These are phyloP conservation scores for Adansonia gregorii DNA, from an alignment of 441 rosid species.

Conservation along the genomic window DNA sequence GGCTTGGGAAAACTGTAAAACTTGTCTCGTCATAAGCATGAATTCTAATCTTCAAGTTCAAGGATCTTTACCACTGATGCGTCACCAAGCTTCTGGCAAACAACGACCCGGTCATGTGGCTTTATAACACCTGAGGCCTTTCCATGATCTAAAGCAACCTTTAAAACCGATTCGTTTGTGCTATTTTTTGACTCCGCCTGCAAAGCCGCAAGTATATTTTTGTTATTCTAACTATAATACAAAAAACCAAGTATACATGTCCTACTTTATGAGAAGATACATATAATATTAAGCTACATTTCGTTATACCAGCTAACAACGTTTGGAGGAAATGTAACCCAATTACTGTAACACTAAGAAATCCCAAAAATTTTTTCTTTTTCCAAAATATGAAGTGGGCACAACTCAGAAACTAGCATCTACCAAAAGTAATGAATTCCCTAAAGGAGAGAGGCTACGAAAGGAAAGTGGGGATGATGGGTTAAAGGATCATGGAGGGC, in stretches of 20 bases:
- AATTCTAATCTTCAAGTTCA: slow-evolving; percentile 48
- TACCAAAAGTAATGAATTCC: neutral
- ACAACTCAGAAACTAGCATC: neutral
- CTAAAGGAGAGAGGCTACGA: neutral
- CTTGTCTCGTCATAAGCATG: neutral
- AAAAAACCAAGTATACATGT: neutral
- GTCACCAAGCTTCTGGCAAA: slow-evolving; percentile 56
- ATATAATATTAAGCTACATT: neutral
- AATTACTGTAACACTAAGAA: neutral
- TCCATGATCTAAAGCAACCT: slow-evolving; percentile 57
- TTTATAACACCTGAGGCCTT: slow-evolving; percentile 48
- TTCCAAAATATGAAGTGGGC: neutral
- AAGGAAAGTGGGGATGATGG: neutral
- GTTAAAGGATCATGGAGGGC: neutral
- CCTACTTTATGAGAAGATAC: slow-evolving; percentile 5
- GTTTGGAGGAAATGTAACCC: neutral
- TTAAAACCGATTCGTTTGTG: slow-evolving; percentile 43
- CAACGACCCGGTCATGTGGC: slow-evolving; percentile 52
- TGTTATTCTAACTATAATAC: neutral
- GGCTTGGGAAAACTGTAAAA: neutral
- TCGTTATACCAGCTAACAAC: neutral
- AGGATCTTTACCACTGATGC: slow-evolving; percentile 53
- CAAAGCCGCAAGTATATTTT: slow-evolving; percentile 8
- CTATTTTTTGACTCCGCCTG: slow-evolving; percentile 43
- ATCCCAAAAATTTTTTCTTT: neutral